phyloP scores from a whole-genome alignment of 305 asterid species.

The Solanum chacoense region DNA sequence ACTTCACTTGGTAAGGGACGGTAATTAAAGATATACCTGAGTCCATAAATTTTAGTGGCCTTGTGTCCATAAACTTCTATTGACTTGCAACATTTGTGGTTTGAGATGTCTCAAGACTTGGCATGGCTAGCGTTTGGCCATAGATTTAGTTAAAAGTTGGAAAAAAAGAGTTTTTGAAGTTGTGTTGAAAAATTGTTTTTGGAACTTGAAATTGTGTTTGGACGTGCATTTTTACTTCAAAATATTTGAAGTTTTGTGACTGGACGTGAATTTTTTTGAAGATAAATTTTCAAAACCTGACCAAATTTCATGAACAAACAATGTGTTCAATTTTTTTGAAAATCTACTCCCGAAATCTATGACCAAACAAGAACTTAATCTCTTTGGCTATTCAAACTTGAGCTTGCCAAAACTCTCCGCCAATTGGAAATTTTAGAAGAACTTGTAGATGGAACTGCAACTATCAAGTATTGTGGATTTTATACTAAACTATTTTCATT shows the following conservation, averaged over 20 bases:
- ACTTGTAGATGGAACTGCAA: slow-evolving; percentile 2
- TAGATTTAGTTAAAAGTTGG: background rate
- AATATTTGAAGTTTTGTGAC: background rate
- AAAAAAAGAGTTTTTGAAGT: background rate
- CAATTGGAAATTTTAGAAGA: background rate
- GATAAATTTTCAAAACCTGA: background rate
- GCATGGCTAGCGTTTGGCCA: background rate
- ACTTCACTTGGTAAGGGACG: slow-evolving; percentile 1
- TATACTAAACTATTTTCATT: background rate
- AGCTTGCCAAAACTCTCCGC: slow-evolving; percentile 7
- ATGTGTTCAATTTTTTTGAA: background rate
- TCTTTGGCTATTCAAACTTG: slow-evolving; percentile 3
- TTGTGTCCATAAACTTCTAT: slow-evolving; percentile 3
- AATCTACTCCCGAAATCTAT: background rate
- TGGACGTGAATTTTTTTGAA: background rate
- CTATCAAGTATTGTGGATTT: background rate
- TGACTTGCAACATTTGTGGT: slow-evolving; percentile 2
- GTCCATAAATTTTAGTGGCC: slow-evolving; percentile 1
- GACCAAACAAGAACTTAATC: background rate
- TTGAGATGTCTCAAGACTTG: background rate
- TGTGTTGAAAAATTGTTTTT: background rate
- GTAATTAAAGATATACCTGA: background rate
- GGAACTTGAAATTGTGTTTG: background rate
- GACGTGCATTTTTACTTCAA: background rate
- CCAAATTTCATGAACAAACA: background rate